phyloP scores from a whole-genome alignment of 2,329 filamentous ascomycete species.

The Aureobasidium leucospermi region DNA sequence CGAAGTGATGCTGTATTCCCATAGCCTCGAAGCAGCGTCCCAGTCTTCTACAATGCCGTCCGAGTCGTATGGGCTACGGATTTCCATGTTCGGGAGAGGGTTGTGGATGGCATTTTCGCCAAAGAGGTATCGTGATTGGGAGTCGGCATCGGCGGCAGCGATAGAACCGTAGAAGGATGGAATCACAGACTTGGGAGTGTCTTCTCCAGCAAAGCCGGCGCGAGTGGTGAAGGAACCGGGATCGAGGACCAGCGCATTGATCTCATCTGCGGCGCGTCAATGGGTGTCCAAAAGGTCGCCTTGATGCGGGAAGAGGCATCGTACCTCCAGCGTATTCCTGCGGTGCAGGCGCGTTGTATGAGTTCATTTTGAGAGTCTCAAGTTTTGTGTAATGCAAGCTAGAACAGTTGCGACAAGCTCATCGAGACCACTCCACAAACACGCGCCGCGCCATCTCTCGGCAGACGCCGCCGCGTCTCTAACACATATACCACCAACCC shows the following conservation, averaged over 20 bases:
- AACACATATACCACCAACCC: neutral
- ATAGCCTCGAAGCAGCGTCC: conserved; percentile 82
- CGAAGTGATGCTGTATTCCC: conserved; percentile 88
- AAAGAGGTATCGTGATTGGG: conserved; percentile 57
- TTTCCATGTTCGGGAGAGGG: conserved; percentile 67
- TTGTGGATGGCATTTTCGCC: conserved; percentile 86
- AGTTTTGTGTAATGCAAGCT: neutral
- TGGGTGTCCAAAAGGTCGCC: neutral
- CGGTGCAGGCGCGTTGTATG: conserved; percentile 27
- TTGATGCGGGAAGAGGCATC: neutral
- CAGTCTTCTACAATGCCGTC: conserved; percentile 94
- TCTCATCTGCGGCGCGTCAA: conserved; percentile 62
- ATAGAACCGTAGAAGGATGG: conserved; percentile 75
- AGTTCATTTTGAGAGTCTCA: neutral
- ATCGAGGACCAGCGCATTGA: conserved; percentile 93
- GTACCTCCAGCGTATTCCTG: conserved; percentile 42
- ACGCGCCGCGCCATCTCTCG: neutral
- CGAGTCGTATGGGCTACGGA: conserved; percentile 84
- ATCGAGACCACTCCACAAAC: neutral
- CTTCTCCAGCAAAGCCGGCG: conserved; percentile 95
- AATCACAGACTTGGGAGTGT: conserved; percentile 87
- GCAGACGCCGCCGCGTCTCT: neutral
- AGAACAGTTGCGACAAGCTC: conserved; percentile 2
- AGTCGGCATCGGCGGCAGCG: conserved; percentile 43
- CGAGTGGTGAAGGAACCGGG: conserved; percentile 86